These are phyloP conservation scores for Populus hybrid DNA, from an alignment of 441 rosid genomes.

Conservation along the genomic window DNA sequence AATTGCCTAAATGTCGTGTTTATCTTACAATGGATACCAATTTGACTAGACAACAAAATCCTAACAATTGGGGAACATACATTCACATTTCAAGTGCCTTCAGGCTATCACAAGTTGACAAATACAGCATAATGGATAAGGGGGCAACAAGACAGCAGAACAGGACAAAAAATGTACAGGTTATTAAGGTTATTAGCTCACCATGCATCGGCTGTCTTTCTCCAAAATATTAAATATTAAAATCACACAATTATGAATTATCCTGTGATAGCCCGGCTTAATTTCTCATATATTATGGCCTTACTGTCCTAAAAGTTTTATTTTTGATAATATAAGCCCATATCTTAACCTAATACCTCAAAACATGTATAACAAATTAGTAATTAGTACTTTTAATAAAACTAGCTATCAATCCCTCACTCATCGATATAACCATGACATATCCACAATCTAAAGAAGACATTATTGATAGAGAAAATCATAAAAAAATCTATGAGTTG, in stretches of 20 bases:
- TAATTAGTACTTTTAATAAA: too few relatives aligned
- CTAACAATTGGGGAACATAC: neutral
- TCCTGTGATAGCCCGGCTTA: too few relatives aligned
- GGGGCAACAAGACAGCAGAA: neutral
- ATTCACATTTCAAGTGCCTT: neutral
- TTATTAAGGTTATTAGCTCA: neutral
- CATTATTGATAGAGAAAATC: neutral
- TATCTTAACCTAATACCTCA: too few relatives aligned
- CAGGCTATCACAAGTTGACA: neutral
- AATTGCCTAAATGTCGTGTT: neutral
- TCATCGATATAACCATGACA: too few relatives aligned
- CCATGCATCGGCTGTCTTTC: neutral
- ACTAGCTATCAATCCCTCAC: too few relatives aligned
- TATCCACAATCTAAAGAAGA: neutral
- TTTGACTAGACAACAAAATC: neutral
- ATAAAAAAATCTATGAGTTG: neutral
- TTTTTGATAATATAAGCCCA: too few relatives aligned
- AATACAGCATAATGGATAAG: neutral
- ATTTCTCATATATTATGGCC: too few relatives aligned
- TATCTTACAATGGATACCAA: neutral
- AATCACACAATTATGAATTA: too few relatives aligned
- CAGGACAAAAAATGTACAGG: neutral
- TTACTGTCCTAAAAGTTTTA: too few relatives aligned
- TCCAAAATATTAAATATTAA: neutral
- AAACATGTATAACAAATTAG: too few relatives aligned